Evolutionary conservation across 371 early-diverging fungal genomes (phyloP).

Genomic region (Apophysomyces sp.): DNA sequence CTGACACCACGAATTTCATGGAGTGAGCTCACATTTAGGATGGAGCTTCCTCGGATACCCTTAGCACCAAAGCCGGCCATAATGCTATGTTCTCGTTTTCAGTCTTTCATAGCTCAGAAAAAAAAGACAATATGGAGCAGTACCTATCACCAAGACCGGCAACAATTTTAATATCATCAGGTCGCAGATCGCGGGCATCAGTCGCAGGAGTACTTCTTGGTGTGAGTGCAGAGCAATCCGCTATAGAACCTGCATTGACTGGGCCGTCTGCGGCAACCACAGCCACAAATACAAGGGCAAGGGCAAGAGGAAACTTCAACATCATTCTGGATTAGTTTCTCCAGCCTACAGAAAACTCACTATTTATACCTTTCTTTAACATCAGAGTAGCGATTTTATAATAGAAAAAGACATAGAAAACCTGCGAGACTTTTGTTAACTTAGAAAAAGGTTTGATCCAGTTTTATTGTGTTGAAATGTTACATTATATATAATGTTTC

Average conservation of each 20-base stretch:
- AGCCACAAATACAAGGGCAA: background rate
- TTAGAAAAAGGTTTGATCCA: no score
- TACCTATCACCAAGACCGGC: conserved; percentile 29
- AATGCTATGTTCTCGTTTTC: conserved; percentile 2
- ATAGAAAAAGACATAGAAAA: no score
- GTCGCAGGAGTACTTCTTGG: conserved; percentile 12
- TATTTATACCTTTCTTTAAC: no score
- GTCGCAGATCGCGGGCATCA: conserved; percentile 23
- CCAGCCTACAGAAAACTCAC: no score
- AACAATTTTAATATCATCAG: conserved; percentile 26
- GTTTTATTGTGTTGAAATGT: no score
- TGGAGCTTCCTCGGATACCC: background rate
- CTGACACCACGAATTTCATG: conserved; percentile 44
- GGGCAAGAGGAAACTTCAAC: background rate
- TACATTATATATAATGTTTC: no score
- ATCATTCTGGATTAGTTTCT: no score
- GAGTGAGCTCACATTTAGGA: conserved; percentile 5
- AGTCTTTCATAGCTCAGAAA: no score
- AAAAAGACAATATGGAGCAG: background rate
- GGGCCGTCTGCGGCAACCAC: background rate
- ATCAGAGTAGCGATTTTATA: no score
- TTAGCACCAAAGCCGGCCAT: conserved; percentile 20
- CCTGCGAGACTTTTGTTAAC: no score
- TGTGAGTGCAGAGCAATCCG: conserved; percentile 14
- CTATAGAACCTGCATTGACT: conserved; percentile 4